Conservation (phyloP, 306 rosid species). For the Cucurbita moschata region DNA sequence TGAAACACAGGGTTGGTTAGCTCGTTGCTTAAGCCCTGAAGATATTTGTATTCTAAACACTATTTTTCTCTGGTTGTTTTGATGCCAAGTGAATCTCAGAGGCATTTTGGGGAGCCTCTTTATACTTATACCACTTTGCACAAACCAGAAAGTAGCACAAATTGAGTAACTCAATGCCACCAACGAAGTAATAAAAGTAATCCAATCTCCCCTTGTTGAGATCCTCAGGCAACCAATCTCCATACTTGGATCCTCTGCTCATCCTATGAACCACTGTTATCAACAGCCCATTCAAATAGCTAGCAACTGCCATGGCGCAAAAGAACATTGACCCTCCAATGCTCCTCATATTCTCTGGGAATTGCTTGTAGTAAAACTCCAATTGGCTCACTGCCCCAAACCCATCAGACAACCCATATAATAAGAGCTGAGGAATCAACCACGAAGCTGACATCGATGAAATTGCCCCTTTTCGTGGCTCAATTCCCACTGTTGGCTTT, state of each 20-base stretch:
- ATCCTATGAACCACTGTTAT: conserved; percentile 34
- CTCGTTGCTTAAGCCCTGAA: not conserved
- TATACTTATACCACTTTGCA: conserved; percentile 58
- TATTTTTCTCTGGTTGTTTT: conserved; percentile 14
- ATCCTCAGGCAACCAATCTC: conserved; percentile 80
- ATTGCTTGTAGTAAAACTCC: conserved; percentile 71
- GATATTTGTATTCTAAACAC: conserved; percentile 7
- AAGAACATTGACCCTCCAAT: conserved; percentile 53
- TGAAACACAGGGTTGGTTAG: not conserved
- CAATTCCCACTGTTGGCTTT: conserved; percentile 32
- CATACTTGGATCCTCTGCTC: conserved; percentile 20
- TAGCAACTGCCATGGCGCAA: conserved; percentile 53
- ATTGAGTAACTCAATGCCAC: conserved; percentile 31
- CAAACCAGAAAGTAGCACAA: conserved; percentile 44
- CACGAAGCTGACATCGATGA: conserved; percentile 65
- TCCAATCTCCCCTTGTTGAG: conserved; percentile 81
- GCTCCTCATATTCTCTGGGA: conserved; percentile 91
- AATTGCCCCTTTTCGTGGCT: conserved; percentile 49
- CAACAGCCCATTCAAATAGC: conserved; percentile 47
- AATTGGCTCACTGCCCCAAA: conserved; percentile 48
- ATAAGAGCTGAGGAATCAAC: conserved; percentile 52
- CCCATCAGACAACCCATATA: conserved; percentile 47
- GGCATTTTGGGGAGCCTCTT: conserved; percentile 15
- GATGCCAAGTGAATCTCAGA: conserved; percentile 17
- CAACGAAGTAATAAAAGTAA: conserved; percentile 44